phyloP scores from a whole-genome alignment of 768 basidiomycete genomes.

The Hemileccinum rubropunctum region DNA sequence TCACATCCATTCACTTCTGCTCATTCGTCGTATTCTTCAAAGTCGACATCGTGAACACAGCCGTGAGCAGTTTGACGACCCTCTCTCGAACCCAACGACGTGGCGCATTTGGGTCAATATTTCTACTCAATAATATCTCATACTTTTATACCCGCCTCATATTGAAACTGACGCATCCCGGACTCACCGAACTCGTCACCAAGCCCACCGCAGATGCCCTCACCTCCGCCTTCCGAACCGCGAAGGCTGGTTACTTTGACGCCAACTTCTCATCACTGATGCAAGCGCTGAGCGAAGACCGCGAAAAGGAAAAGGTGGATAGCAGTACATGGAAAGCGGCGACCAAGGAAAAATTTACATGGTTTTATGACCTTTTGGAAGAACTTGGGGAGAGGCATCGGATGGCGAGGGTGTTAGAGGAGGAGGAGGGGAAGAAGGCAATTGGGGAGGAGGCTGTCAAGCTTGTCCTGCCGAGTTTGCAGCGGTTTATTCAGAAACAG shows the following conservation, averaged over 20 bases:
- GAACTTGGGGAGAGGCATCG: slow-evolving; percentile 77
- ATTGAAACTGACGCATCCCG: slow-evolving; percentile 45
- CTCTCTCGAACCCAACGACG: slow-evolving; percentile 62
- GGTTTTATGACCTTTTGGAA: slow-evolving; percentile 79
- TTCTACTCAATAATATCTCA: slow-evolving; percentile 76
- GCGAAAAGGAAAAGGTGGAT: slow-evolving; percentile 43
- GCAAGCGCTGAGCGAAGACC: slow-evolving; percentile 53
- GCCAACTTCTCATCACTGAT: slow-evolving; percentile 78
- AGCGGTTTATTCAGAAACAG: slow-evolving; percentile 72
- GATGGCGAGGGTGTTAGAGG: slow-evolving; percentile 65
- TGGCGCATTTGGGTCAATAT: slow-evolving; percentile 68
- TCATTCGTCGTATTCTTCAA: not conserved
- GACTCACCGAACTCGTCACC: slow-evolving; percentile 52
- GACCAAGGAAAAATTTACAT: slow-evolving; percentile 78
- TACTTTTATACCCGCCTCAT: slow-evolving; percentile 64
- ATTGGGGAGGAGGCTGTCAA: slow-evolving; percentile 74
- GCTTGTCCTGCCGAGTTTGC: slow-evolving; percentile 71
- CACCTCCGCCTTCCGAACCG: slow-evolving; percentile 70
- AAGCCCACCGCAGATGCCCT: slow-evolving; percentile 60
- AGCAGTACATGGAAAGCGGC: slow-evolving; percentile 48
- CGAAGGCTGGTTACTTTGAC: slow-evolving; percentile 83
- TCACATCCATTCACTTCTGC: not conserved
- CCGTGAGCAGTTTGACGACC: slow-evolving; percentile 56
- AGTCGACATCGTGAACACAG: slow-evolving; percentile 77
- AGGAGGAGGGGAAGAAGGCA: slow-evolving; percentile 53